These are phyloP conservation scores for Globisporangium cederbergense DNA, from an alignment of 352 stramenopile genomes.

Conservation along the genomic window DNA sequence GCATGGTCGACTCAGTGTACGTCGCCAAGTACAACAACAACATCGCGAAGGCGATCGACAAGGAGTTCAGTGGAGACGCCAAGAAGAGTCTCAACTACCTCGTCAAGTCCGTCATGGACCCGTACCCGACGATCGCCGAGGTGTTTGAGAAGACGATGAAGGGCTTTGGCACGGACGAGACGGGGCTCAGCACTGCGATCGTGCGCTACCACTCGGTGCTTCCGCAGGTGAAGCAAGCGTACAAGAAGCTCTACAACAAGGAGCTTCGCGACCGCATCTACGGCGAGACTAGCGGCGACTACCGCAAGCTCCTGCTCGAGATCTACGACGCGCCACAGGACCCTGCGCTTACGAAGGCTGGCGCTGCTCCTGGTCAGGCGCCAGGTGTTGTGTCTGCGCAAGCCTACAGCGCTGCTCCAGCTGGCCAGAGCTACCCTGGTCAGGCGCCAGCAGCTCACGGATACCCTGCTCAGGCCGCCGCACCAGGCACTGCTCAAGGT, in stretches of 20 bases:
- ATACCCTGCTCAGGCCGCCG: not conserved
- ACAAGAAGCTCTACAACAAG: constrained; percentile 57
- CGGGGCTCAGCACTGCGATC: constrained; percentile 44
- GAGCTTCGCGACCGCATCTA: constrained; percentile 58
- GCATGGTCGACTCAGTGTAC: constrained; percentile 70
- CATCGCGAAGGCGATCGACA: constrained; percentile 72
- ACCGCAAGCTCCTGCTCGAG: constrained; percentile 53
- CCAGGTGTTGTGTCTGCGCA: constrained; percentile 16
- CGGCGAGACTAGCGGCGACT: constrained; percentile 59
- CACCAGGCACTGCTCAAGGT: not conserved
- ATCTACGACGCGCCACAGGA: constrained; percentile 73
- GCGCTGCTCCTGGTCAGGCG: constrained; percentile 6
- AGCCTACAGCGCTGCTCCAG: constrained; percentile 13
- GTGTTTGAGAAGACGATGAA: constrained; percentile 76
- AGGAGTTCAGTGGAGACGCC: constrained; percentile 78
- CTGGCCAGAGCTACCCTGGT: constrained; percentile 14
- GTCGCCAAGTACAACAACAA: constrained; percentile 79
- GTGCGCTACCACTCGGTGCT: constrained; percentile 60
- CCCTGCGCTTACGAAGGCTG: constrained; percentile 11
- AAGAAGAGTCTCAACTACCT: constrained; percentile 69
- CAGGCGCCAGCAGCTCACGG: constrained; percentile 4
- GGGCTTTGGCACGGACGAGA: constrained; percentile 65
- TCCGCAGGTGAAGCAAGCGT: constrained; percentile 48
- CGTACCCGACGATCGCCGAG: constrained; percentile 61
- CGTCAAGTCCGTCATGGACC: constrained; percentile 49